These are phyloP conservation scores for Elongisporangium anandrum DNA, from an alignment of 352 stramenopile species.

Conservation along the genomic window DNA sequence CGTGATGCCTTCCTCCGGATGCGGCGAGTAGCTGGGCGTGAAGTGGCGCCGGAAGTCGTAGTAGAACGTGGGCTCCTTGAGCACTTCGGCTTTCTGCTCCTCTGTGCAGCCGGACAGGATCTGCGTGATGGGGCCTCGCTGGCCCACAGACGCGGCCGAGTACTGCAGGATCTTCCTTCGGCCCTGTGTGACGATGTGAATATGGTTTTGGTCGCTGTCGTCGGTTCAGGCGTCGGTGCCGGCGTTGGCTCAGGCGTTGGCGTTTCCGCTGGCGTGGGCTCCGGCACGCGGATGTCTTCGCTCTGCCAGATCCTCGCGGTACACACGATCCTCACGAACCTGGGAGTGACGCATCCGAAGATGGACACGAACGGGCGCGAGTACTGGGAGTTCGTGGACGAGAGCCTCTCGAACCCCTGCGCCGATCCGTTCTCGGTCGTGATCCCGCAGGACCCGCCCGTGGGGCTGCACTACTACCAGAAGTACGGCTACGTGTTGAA, in stretches of 20 bases:
- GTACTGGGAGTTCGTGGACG: constrained; percentile 40
- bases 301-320: too few species aligned
- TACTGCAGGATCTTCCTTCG: constrained; percentile 40
- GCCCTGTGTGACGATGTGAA: constrained; percentile 39
- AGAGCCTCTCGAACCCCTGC: constrained; percentile 32
- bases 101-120: constrained; percentile 43
- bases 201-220: constrained; percentile 25
- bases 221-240: not conserved
- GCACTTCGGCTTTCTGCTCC: constrained; percentile 18
- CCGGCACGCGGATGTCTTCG: too few species aligned
- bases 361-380: constrained; percentile 17
- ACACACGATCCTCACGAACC: constrained; percentile 43
- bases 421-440: constrained; percentile 22
- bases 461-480: constrained; percentile 52
- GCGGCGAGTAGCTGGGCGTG: constrained; percentile 35
- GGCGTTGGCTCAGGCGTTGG: constrained; percentile 1
- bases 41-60: constrained; percentile 53
- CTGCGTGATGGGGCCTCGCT: constrained; percentile 46
- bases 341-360: constrained; percentile 39
- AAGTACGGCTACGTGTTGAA: constrained; percentile 42
- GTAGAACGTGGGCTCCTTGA: constrained; percentile 36
- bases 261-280: not conserved
- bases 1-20: constrained; percentile 30
- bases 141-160: constrained; percentile 27
- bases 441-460: constrained; percentile 31